These are phyloP conservation scores for Trypanosoma theileri DNA, from an alignment of 208 protist species.

Conservation along the genomic window DNA sequence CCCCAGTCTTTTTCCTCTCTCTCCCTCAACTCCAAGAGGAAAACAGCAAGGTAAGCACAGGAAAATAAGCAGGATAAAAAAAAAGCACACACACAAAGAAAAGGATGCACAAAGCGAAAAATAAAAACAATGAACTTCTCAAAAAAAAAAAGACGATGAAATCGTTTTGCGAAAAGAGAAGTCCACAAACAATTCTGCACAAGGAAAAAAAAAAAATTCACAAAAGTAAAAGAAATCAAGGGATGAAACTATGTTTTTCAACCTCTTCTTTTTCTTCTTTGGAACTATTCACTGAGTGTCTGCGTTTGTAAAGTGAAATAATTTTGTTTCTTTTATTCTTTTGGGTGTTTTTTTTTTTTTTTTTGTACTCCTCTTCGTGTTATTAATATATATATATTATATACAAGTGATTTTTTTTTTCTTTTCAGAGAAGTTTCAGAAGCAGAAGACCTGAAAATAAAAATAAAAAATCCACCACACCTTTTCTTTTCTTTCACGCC, in stretches of 20 bases:
- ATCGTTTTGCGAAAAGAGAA: background rate
- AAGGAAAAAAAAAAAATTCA: conserved; percentile 5
- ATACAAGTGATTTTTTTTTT: too few species aligned
- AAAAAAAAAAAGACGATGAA: background rate
- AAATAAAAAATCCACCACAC: too few species aligned
- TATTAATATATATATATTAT: background rate
- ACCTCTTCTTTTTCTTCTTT: background rate
- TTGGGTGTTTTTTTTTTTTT: too few species aligned
- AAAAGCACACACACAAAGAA: background rate
- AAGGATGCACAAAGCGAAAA: background rate
- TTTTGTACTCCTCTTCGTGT: background rate
- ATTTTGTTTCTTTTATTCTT: background rate
- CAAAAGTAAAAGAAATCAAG: conserved; percentile 1
- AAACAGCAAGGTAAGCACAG: background rate
- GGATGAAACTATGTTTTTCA: background rate
- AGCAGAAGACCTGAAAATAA: too few species aligned
- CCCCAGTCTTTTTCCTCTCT: too few species aligned
- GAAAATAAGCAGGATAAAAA: background rate
- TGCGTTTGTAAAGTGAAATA: background rate
- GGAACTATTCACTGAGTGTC: background rate
- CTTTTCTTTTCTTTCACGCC: too few species aligned
- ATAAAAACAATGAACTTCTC: background rate
- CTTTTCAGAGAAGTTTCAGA: too few species aligned
- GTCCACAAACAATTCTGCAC: background rate
- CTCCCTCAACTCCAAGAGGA: background rate